Base-by-base conservation (phyloP, 208 protist genomes). In the Leptomonas pyrrhocoris region DNA sequence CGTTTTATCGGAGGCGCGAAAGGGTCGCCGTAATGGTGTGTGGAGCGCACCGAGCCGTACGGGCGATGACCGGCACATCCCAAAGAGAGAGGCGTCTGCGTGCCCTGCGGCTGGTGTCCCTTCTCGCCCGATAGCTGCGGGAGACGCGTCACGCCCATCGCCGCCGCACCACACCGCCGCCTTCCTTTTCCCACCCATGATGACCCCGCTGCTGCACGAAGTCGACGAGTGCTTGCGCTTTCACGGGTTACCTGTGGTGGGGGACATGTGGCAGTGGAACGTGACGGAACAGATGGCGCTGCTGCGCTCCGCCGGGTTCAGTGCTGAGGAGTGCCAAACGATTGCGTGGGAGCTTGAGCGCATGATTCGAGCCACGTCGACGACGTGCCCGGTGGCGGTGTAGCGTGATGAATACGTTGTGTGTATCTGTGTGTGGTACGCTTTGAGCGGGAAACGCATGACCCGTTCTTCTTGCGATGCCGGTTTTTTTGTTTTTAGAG, bases 281-380 rank as follows among this genome's bases (percentile, higher is more conserved):
- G 82, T 21, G 9, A 30, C 38, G 0, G 49, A 73, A 11, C 73
- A 79, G 25, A 28, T 49, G 12, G 27, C 6, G 12, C 11, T 79
- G 56, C 68, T 83, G 3, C 40, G 43, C 25, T n/a, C 40, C 2
- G 77, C 77, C 18, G 79, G 72, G 21, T 77, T 89, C 58, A 51
- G 19, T 4, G 56, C 34, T 13, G 56, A 31, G 11, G 77, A 86
- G 66, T 55, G 68, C 15, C 43, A 58, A 50, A 65, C 68, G 36
- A 76, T 83, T 46, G 50, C 61, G 16, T 89, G 75, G 84, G 75
- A 76, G 74, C 70, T 76, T 45, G 75, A 71, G 74, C 72, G 54
- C 23, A 70, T 62, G 72, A 71, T 63, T 27, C 69, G 59, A 16
- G 53, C 49, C 19, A 83, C 40, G 16, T 89, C 69, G 27, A 73